Evolutionary conservation across 208 protist genomes (phyloP).

Genomic region (Leishmania gerbilli): DNA sequence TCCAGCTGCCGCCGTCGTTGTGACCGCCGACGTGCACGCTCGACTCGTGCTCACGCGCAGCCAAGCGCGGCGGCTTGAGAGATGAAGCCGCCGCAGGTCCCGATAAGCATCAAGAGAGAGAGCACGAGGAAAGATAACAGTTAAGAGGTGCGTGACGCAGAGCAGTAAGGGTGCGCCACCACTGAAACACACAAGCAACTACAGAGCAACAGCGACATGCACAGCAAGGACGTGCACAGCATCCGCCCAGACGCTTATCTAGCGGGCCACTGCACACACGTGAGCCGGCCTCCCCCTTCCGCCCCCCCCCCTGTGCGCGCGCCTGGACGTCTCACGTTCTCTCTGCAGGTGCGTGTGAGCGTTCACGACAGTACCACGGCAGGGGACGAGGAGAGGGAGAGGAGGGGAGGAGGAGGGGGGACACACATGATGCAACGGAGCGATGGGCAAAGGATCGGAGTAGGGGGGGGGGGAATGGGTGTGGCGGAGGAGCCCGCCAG

Average conservation of each 20-base stretch:
- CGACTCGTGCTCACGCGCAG: not conserved
- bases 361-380: not conserved
- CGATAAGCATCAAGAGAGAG: not conserved
- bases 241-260: not conserved
- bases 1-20: not conserved
- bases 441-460: not conserved
- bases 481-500: not conserved
- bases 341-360: not conserved
- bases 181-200: not conserved
- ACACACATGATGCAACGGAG: not conserved
- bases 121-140: too few species aligned
- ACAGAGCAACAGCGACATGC: not conserved
- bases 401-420: not conserved
- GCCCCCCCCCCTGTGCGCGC: not conserved
- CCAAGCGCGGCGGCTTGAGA: not conserved
- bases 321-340: not conserved
- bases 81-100: not conserved
- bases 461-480: not conserved
- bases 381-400: not conserved
- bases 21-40: not conserved
- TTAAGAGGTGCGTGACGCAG: not conserved
- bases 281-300: not conserved
- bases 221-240: too few species aligned
- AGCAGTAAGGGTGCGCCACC: not conserved
- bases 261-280: not conserved